Percentiles rank a stretch among this genome's conserved stretches.
These are phyloP conservation scores for Blastomyces percursus DNA, from an alignment of 2,329 filamentous ascomycete species.

Conservation along the genomic window DNA sequence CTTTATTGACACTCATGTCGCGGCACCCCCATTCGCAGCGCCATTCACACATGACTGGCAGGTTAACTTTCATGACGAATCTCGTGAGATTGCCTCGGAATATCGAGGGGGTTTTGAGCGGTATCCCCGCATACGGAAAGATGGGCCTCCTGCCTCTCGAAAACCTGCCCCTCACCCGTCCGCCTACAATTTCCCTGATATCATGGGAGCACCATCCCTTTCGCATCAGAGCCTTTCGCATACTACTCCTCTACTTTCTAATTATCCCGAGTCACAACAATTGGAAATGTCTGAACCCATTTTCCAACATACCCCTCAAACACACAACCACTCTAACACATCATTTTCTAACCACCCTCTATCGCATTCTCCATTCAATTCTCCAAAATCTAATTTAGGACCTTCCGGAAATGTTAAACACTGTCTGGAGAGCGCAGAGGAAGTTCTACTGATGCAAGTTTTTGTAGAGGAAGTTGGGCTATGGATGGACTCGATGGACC, in stretches of 20 bases:
- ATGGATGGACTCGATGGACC: constrained; percentile 92
- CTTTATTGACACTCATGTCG: constrained; percentile 75
- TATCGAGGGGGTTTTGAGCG: constrained; percentile 68
- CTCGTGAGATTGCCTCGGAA: constrained; percentile 77
- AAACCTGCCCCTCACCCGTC: not conserved
- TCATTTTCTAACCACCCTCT: constrained; percentile 24
- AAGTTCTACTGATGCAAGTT: constrained; percentile 80
- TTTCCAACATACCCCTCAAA: constrained; percentile 20
- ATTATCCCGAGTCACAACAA: constrained; percentile 37
- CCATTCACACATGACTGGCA: constrained; percentile 53
- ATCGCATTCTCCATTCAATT: constrained; percentile 25
- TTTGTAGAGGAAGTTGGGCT: constrained; percentile 82
- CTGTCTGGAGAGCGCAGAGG: constrained; percentile 62
- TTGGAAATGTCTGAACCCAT: constrained; percentile 20
- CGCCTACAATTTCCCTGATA: constrained; percentile 24
- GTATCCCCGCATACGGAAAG: constrained; percentile 50
- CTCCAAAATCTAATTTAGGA: constrained; percentile 30
- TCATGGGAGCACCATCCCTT: constrained; percentile 25
- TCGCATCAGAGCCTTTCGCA: constrained; percentile 42
- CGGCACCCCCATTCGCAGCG: constrained; percentile 51
- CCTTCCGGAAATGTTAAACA: constrained; percentile 42
- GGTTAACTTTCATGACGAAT: constrained; percentile 81
- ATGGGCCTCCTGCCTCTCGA: constrained; percentile 17
- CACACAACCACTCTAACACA: constrained; percentile 17
- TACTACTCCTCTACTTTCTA: constrained; percentile 40